Evolutionary conservation across 2,329 filamentous ascomycete species (phyloP).

Genomic region (Cercospora sesami): DNA sequence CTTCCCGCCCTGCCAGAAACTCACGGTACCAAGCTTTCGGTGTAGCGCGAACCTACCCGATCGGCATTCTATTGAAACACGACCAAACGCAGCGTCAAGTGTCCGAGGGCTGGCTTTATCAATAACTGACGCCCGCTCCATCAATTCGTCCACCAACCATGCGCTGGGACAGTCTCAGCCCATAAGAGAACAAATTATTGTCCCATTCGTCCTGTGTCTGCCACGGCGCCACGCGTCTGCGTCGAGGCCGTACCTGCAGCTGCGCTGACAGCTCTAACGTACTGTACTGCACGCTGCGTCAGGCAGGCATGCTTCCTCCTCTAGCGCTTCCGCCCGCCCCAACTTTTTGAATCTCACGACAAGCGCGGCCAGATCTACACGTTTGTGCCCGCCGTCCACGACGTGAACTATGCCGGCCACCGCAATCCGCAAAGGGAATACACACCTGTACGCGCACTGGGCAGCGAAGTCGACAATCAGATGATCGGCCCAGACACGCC

Average conservation of each 20-base stretch:
- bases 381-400: background rate
- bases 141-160: background rate
- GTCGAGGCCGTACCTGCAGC: background rate
- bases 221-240: background rate
- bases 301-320: background rate
- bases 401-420: background rate
- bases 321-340: background rate
- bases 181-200: background rate
- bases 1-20: background rate
- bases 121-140: background rate
- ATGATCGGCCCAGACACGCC: background rate
- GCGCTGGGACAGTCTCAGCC: background rate
- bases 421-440: background rate
- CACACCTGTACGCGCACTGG: background rate
- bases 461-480: background rate
- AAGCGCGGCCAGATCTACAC: background rate
- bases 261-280: background rate
- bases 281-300: background rate
- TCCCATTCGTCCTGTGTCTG: background rate
- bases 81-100: background rate
- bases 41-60: background rate
- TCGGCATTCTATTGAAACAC: background rate
- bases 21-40: background rate
- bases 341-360: conserved; percentile 1
- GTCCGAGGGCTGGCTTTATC: background rate